These are phyloP conservation scores for Cryptococcus sp. DNA, from an alignment of 1,284 basidiomycete genomes.

Conservation along the genomic window DNA sequence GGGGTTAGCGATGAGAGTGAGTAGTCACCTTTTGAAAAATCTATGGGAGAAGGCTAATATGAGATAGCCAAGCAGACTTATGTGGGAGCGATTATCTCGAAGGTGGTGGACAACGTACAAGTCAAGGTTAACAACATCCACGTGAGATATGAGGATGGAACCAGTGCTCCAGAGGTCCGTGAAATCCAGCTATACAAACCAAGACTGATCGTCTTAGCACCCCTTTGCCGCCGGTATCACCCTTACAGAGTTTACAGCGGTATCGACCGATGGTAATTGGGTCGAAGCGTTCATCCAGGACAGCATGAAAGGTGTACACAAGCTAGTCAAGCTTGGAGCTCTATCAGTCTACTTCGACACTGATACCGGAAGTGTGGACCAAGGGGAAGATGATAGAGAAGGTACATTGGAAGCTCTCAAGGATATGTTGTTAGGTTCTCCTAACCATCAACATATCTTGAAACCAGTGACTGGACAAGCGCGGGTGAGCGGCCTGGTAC, in stretches of 20 bases:
- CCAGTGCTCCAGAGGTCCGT: constrained; percentile 84
- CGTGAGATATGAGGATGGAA: constrained; percentile 90
- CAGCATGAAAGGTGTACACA: constrained; percentile 82
- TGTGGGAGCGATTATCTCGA: constrained; percentile 77
- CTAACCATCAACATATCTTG: constrained; percentile 87
- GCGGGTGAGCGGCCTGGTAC: constrained; percentile 55
- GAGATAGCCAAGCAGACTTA: constrained; percentile 62
- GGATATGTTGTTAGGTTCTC: constrained; percentile 62
- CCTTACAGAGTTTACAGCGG: constrained; percentile 83
- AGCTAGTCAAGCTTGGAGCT: constrained; percentile 81
- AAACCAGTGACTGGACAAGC: constrained; percentile 96
- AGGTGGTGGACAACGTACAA: constrained; percentile 95
- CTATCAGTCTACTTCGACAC: constrained; percentile 96
- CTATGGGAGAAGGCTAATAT: not conserved
- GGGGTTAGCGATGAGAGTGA: constrained; percentile 28
- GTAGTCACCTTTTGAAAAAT: not conserved
- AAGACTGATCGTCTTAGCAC: constrained; percentile 55
- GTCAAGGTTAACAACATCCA: constrained; percentile 93
- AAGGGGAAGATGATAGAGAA: constrained; percentile 54
- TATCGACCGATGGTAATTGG: constrained; percentile 92
- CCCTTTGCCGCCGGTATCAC: constrained; percentile 93
- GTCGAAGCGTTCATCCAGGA: constrained; percentile 92
- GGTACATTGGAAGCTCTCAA: constrained; percentile 76
- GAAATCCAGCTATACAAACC: not conserved
- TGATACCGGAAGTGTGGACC: constrained; percentile 70